phyloP scores from a whole-genome alignment of 2,329 filamentous ascomycete species.

The Onygenales sp. region DNA sequence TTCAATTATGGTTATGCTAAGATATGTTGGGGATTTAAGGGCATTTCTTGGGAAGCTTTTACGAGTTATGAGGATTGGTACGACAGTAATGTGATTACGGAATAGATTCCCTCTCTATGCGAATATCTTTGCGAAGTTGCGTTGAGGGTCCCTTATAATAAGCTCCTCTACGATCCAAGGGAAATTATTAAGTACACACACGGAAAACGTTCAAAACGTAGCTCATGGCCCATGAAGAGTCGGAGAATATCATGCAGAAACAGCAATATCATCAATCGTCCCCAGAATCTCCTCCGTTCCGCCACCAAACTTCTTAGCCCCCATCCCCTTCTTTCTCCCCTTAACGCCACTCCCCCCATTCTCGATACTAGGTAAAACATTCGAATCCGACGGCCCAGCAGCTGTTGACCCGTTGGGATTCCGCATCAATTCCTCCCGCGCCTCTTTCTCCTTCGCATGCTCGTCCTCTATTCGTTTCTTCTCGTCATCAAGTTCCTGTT shows the following conservation, averaged over 20 bases:
- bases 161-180: too few relatives aligned
- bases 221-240: too few relatives aligned
- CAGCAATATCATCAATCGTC: constrained; percentile 23
- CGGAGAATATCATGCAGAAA: not conserved
- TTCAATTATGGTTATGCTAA: too few relatives aligned
- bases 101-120: too few relatives aligned
- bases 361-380: constrained; percentile 22
- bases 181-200: too few relatives aligned
- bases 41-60: too few relatives aligned
- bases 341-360: constrained; percentile 16
- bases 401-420: constrained; percentile 27
- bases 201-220: too few relatives aligned
- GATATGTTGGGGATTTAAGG: too few relatives aligned
- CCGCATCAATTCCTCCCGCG: constrained; percentile 33
- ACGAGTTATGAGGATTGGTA: too few relatives aligned
- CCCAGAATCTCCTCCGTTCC: constrained; percentile 34
- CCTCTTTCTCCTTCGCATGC: constrained; percentile 35
- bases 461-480: constrained; percentile 38
- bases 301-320: constrained; percentile 14
- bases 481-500: constrained; percentile 35
- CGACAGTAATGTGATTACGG: too few relatives aligned
- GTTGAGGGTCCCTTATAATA: too few relatives aligned
- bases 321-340: constrained; percentile 17
- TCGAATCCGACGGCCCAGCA: constrained; percentile 12
- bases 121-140: too few relatives aligned